Conservation (phyloP, 1,284 basidiomycete species). For the Tylopilus sp. region DNA sequence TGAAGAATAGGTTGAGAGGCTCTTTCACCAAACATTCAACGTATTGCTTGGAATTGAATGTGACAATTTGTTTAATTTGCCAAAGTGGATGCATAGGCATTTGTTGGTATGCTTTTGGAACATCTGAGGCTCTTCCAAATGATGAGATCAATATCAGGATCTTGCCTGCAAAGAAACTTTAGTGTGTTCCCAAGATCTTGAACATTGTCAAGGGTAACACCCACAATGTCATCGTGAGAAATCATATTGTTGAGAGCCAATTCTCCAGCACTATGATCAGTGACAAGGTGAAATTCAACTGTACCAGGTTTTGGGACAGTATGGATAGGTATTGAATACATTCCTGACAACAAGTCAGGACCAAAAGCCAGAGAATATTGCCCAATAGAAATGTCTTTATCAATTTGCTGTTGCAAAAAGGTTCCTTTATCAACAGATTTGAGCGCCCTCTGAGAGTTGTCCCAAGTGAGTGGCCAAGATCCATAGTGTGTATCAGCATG, state of each 20-base stretch:
- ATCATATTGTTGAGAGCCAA: constrained; percentile 52
- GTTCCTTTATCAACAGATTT: too few relatives aligned
- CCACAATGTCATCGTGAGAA: constrained; percentile 19
- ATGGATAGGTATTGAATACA: constrained; percentile 55
- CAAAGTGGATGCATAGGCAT: constrained; percentile 52
- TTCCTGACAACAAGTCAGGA: constrained; percentile 53
- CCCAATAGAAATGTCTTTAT: constrained; percentile 43
- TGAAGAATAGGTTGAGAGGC: constrained; percentile 42
- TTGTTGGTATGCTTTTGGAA: constrained; percentile 48
- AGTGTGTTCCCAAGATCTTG: constrained; percentile 38
- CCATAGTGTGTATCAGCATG: constrained; percentile 2
- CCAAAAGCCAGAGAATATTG: constrained; percentile 53
- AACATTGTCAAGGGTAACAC: constrained; percentile 38
- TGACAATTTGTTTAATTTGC: constrained; percentile 52
- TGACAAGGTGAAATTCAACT: constrained; percentile 50
- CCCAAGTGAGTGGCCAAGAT: not conserved
- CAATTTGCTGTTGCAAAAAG: constrained; percentile 33
- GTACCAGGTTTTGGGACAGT: constrained; percentile 53
- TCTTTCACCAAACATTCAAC: constrained; percentile 49
- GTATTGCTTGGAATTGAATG: constrained; percentile 29
- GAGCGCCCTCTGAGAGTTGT: not conserved
- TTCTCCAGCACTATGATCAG: constrained; percentile 46
- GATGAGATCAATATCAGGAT: constrained; percentile 10
- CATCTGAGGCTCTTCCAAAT: constrained; percentile 48
- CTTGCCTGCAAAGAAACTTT: not conserved